Percentiles rank a stretch among this genome's conserved stretches.
These are phyloP conservation scores for Coemansia sp. DNA, from an alignment of 192 early-diverging fungal species.

Conservation along the genomic window DNA sequence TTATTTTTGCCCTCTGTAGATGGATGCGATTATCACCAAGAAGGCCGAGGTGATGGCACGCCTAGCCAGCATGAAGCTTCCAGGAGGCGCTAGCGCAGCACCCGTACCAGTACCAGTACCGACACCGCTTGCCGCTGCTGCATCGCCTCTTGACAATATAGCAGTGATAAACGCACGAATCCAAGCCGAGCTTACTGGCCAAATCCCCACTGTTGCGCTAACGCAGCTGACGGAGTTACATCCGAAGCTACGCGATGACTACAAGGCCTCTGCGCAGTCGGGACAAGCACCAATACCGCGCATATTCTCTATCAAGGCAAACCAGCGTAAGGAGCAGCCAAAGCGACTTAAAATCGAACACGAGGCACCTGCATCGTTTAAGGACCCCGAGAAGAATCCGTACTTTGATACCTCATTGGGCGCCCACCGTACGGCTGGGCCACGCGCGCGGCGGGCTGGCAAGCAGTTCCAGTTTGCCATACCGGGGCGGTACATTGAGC, in stretches of 20 bases:
- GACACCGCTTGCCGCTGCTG: background rate
- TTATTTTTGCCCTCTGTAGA: constrained; percentile 1
- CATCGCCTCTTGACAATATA: constrained; percentile 31
- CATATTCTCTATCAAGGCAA: constrained; percentile 66
- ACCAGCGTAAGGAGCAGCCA: constrained; percentile 59
- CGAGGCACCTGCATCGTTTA: constrained; percentile 51
- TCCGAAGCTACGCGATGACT: constrained; percentile 42
- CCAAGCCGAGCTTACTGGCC: constrained; percentile 22
- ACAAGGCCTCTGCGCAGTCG: constrained; percentile 29
- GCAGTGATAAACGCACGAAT: constrained; percentile 39
- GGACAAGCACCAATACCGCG: constrained; percentile 16
- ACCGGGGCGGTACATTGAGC: constrained; percentile 77
- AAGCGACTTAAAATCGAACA: constrained; percentile 59
- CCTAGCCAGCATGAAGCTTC: constrained; percentile 60
- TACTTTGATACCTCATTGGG: constrained; percentile 79
- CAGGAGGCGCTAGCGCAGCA: constrained; percentile 4
- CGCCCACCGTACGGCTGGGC: constrained; percentile 23
- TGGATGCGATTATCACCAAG: constrained; percentile 46
- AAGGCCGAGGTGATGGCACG: constrained; percentile 67
- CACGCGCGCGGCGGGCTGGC: constrained; percentile 45
- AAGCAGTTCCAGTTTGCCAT: constrained; percentile 75
- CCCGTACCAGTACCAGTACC: background rate
- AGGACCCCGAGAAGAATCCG: constrained; percentile 79
- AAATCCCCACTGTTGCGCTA: constrained; percentile 3
- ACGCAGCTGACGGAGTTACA: constrained; percentile 25